Evolutionary conservation across 2,329 filamentous ascomycete genomes (phyloP), one percentile per base, ranked within the genome.

Genomic region (Aureobasidium namibiae): DNA sequence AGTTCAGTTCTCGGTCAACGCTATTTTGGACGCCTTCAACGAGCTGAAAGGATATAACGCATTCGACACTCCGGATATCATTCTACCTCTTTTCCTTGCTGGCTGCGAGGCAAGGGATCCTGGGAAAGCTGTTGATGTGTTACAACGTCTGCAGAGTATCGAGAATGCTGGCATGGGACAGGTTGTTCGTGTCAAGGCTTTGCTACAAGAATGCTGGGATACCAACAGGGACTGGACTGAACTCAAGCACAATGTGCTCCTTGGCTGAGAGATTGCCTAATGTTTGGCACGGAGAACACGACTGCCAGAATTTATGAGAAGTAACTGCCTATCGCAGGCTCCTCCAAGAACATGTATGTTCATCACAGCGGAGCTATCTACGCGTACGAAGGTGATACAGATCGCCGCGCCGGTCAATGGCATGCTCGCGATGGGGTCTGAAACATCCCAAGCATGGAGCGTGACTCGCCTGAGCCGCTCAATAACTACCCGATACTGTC

Each of bases 121-220:
- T 39, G 49, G 41, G 0, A 52, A 60, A 29, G 49, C 46, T 14
- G 33, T 46, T 16, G 59, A 60, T 16, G 49, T 49, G 11, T 26
- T 60, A 23, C 59, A 52, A 33, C 59, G 59, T 10, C 42, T 60
- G 50, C 49, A 60, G 36, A 52, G 49, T 14, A 56, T 60, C 16
- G 59, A 52, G 13, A 53, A 60, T 26, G 59, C 59, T 2, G 59
- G 59, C 14, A 60, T 60, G 59, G 49, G 46, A 21, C 59, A 60
- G 18, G 50, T 56, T 7, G 50, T 41, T 13, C 36, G 59, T 26
- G 50, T 60, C 39, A 52, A 49, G 18, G 41, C 41, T 13, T 38
- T 60, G n/a, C n/a, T 60, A 3, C 59, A 53, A 4, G 46, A 60
- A 26, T 53, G 48, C 34, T 60, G 59, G 59, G 59, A 60, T 14